Base-by-base conservation (phyloP, 2,329 filamentous ascomycete species). In the Phyllosticta citribraziliensis region DNA sequence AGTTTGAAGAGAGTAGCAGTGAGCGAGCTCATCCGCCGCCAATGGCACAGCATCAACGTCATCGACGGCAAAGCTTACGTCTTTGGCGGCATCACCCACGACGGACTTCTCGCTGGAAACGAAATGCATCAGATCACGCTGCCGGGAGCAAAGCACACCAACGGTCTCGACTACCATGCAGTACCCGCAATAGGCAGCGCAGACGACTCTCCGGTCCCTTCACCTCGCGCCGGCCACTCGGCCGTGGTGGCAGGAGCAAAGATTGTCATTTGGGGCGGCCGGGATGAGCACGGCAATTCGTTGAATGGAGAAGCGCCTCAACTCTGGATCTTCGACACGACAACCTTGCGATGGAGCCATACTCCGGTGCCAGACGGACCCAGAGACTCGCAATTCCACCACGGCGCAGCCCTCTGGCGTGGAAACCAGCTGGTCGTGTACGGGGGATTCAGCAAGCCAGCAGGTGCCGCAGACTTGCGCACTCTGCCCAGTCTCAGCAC, bases 51-150 rank as follows among this genome's bases (percentile, higher is more conserved):
- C 5, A 58, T 78, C 22, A 76, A 72, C 1, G 67, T 76, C 1
- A 66, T 78, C 33, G 65, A 69, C 50, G 72, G 76, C 65, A 77
- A 75, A 64, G 75, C 76, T 5, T 78, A 76, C 64, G 72, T 79
- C 24, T 78, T 78, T 61, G 76, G 76, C 47, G 77, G 76, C 55
- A 68, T 72, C 40, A 74, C 71, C 24, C 64, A 68, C 1, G 66
- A 68, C 6, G 70, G 69, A n/a, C 66, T 69, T 25, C 62, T 76
- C 14, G 74, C 75, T 3, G 73, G 71, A 60, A 78, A 73, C 56
- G 76, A 79, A 14, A 69, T 78, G 1, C 77, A 78, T 58, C 68
- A 70, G 2, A 64, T 78, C 40, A 74, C 72, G 5, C 70, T 70
- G 27, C 69, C 66, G 50, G 69, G 65, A 52, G 55, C 52, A 19